These are phyloP conservation scores for Protea cynaroides DNA, from an alignment of 164 flowering plant species.

Conservation along the genomic window DNA sequence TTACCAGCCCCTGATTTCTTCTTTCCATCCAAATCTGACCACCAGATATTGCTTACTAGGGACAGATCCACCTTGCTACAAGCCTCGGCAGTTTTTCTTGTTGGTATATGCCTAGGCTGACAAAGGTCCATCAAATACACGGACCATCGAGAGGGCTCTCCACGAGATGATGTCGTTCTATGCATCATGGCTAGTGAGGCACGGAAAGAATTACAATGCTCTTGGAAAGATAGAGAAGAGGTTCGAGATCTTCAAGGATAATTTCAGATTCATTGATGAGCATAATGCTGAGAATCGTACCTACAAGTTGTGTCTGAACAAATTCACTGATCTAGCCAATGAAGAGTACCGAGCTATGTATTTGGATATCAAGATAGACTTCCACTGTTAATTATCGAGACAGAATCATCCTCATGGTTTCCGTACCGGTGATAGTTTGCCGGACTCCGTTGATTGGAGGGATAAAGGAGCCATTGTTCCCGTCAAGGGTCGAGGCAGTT, in stretches of 20 bases:
- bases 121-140: too few species aligned
- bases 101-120: too few species aligned
- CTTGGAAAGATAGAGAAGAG: slow-evolving; percentile 60
- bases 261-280: slow-evolving; percentile 62
- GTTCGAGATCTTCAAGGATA: slow-evolving; percentile 70
- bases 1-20: too few species aligned
- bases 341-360: slow-evolving; percentile 34
- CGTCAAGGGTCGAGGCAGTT: slow-evolving; percentile 83
- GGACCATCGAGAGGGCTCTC: slow-evolving; percentile 33
- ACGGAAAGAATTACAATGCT: slow-evolving; percentile 58
- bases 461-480: slow-evolving; percentile 60
- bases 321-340: slow-evolving; percentile 41
- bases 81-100: too few species aligned
- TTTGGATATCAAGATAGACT: slow-evolving; percentile 47
- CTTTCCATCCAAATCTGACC: too few species aligned
- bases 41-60: too few species aligned
- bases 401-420: slow-evolving; percentile 40
- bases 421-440: slow-evolving; percentile 54
- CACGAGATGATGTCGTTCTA: slow-evolving; percentile 37
- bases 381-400: slow-evolving; percentile 21
- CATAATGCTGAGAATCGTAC: slow-evolving; percentile 44
- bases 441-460: slow-evolving; percentile 87
- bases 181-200: slow-evolving; percentile 58
- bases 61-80: too few species aligned
- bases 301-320: slow-evolving; percentile 35